Base-by-base conservation (phyloP, 352 stramenopile species). In the Thraustochytrium striatum region DNA sequence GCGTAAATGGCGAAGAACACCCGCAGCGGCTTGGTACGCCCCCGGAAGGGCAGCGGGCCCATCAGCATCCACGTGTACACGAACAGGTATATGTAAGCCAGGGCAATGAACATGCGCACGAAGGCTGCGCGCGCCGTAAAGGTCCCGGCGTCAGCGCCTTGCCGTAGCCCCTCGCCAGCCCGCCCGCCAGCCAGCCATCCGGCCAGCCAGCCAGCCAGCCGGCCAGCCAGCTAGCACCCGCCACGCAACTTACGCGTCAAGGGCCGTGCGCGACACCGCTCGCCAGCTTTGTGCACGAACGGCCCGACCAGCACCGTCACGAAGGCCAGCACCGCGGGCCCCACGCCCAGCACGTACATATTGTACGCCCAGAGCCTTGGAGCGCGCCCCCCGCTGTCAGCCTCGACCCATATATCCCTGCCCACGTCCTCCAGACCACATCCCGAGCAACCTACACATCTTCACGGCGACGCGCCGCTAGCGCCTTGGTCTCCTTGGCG, bases 311-410 rank as follows among this genome's bases (percentile, higher is more conserved):
- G 25, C 19, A 75, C 8, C 35, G 65, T 75, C 41, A 32, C 16
- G 21, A 75, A 32, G 21, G 65, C 65, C 3, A 75, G 16, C 3
- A 72, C 32, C 21, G 65, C 65, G 8, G 65, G 65, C 11, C 65
- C 65, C 16, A 30, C 39, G 21, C 41, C 47, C n/a, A 75, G 65
- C 65, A 75, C 65, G 50, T 75, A 75, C 0, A 75, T 30, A 72
- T 75, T 75, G 25, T 75, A 75, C 21, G 65, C 65, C 65, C 65
- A 75, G 25, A n/a, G n/a, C n/a, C n/a, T n/a, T n/a, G n/a, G n/a
- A n/a, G n/a, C n/a, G n/a, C n/a, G n/a, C n/a, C n/a, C n/a, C n/a
- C n/a, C n/a, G n/a, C n/a, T n/a, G n/a, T n/a, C n/a, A n/a, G n/a
- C n/a, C n/a, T n/a, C n/a, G n/a, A n/a, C n/a, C n/a, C n/a, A n/a